These are phyloP conservation scores for Sphaerosporella brunnea DNA, from an alignment of 495 filamentous ascomycete genomes.

Conservation along the genomic window DNA sequence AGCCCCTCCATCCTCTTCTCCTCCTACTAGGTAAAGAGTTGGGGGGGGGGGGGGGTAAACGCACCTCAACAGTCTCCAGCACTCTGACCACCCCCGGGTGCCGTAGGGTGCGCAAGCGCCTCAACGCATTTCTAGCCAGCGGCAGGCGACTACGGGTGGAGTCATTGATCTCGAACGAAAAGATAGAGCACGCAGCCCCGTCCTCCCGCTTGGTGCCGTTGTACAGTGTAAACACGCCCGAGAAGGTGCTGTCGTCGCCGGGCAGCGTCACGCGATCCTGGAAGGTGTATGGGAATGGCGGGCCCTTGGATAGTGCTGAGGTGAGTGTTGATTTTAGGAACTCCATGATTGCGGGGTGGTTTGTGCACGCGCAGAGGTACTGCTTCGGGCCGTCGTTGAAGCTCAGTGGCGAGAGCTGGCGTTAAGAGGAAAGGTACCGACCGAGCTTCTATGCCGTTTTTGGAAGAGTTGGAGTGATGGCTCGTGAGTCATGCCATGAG, in stretches of 20 bases:
- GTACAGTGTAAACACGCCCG: slow-evolving; percentile 45
- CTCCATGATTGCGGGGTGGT: slow-evolving; percentile 45
- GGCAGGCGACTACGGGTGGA: slow-evolving; percentile 62
- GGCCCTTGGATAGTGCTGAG: slow-evolving; percentile 71
- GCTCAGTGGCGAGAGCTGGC: too few species aligned
- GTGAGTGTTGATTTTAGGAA: slow-evolving; percentile 95
- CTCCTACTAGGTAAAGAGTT: too few species aligned
- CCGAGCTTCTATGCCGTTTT: too few species aligned
- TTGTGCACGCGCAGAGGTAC: too few species aligned
- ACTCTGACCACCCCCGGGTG: slow-evolving; percentile 91
- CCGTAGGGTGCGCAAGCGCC: slow-evolving; percentile 75
- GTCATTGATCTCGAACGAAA: slow-evolving; percentile 66
- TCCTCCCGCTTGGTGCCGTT: slow-evolving; percentile 62
- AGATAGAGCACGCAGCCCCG: slow-evolving; percentile 68
- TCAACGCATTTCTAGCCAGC: slow-evolving; percentile 78
- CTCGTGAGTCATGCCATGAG: too few species aligned
- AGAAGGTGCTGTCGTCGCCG: slow-evolving; percentile 83
- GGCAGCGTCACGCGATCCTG: neutral
- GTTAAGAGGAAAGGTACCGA: too few species aligned
- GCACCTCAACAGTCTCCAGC: slow-evolving; percentile 81
- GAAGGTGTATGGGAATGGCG: slow-evolving; percentile 75
- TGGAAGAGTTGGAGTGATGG: too few species aligned
- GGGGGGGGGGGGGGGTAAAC: too few species aligned
- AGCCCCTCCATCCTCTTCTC: neutral
- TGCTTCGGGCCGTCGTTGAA: too few species aligned